phyloP scores from a whole-genome alignment of 164 flowering plant genomes.

The Vitis riparia region DNA sequence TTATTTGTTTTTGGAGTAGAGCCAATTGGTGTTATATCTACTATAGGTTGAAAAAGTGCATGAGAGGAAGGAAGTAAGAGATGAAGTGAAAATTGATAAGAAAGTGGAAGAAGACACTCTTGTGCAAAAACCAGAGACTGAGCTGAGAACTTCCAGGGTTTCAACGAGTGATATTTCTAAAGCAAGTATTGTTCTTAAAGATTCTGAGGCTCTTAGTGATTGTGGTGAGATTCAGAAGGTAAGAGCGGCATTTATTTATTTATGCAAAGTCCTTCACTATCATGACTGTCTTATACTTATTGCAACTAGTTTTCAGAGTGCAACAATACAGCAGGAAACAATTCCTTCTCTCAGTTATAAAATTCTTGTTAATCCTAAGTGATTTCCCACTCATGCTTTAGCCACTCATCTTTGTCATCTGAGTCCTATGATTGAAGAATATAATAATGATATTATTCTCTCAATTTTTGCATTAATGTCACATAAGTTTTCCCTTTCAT shows the following conservation, averaged over 20 bases:
- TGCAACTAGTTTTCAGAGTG: too few species aligned
- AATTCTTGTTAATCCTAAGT: too few species aligned
- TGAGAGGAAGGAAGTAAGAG: constrained; percentile 33
- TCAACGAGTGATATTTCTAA: constrained; percentile 15
- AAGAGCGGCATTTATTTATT: constrained; percentile 1
- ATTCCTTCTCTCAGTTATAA: too few species aligned
- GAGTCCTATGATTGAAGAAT: too few species aligned
- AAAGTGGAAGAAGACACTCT: constrained; percentile 23
- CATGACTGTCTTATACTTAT: too few species aligned
- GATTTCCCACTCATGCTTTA: too few species aligned
- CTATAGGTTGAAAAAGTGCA: constrained; percentile 37
- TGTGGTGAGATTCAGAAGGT: constrained; percentile 37
- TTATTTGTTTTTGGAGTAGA: background rate
- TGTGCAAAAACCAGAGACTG: constrained; percentile 18
- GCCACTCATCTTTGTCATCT: background rate
- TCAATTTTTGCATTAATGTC: too few species aligned
- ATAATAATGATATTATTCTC: too few species aligned
- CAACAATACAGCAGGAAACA: too few species aligned
- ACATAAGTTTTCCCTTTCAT: background rate
- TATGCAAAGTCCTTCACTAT: background rate
- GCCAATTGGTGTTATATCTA: constrained; percentile 9
- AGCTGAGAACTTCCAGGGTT: constrained; percentile 10
- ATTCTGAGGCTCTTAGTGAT: constrained; percentile 12
- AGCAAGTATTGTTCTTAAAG: constrained; percentile 20
- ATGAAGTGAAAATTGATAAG: constrained; percentile 24